Conservation (phyloP, 2,329 filamentous ascomycete genomes). For the Clonostachys rhizophaga region DNA sequence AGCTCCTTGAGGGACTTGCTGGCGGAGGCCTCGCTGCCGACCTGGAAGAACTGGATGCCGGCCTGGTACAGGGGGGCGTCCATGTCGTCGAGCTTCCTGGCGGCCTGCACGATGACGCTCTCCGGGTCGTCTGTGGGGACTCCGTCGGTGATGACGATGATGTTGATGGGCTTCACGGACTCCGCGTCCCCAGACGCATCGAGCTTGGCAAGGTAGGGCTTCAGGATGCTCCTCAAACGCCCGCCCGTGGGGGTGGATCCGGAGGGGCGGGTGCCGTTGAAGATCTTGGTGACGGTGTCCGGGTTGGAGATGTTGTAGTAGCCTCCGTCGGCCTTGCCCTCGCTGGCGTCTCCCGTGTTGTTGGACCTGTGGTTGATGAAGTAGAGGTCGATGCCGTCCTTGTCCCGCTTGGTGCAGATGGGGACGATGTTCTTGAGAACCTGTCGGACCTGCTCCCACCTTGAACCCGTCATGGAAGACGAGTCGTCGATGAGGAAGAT, state of each 20-base stretch:
- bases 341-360: conserved; percentile 19
- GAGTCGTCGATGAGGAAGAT: conserved; percentile 90
- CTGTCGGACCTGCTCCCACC: conserved; percentile 69
- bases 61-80: conserved; percentile 68
- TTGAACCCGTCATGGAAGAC: conserved; percentile 74
- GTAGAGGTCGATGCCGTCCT: conserved; percentile 84
- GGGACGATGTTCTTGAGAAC: conserved; percentile 73
- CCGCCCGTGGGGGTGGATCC: conserved; percentile 72
- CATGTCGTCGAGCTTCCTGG: conserved; percentile 64
- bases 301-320: conserved; percentile 62
- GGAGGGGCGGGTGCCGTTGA: conserved; percentile 58
- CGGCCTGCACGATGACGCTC: conserved; percentile 59
- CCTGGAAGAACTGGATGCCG: too few relatives aligned
- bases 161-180: conserved; percentile 71
- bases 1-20: too few relatives aligned
- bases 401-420: conserved; percentile 75
- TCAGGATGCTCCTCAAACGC: conserved; percentile 66
- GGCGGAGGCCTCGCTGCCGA: too few relatives aligned
- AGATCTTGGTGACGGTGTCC: conserved; percentile 60
- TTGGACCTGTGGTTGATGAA: conserved; percentile 70
- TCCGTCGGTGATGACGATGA: conserved; percentile 93
- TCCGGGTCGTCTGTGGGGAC: conserved; percentile 76
- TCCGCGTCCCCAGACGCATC: conserved; percentile 32
- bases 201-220: conserved; percentile 56
- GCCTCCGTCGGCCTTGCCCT: conserved; percentile 35